Base-by-base conservation (phyloP, 2,329 filamentous ascomycete species). In the Proliferodiscus dingleyae region DNA sequence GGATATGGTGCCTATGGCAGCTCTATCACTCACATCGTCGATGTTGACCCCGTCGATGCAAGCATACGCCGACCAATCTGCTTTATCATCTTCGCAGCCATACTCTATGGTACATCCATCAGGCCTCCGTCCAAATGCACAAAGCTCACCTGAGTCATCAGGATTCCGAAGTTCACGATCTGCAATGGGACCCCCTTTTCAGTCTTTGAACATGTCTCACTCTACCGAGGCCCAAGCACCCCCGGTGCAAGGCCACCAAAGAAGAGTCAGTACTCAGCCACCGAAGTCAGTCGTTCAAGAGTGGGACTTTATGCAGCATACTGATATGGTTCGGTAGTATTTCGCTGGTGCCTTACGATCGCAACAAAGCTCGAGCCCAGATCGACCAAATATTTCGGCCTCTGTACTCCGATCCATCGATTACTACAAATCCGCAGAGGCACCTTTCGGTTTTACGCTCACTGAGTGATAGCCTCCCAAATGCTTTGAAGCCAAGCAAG, bases 111-210 rank as follows among this genome's bases (percentile, higher is more conserved):
- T 63, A 62, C 59, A 61, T 57, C 53, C 51, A 59, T 57, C 61
- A 41, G 62, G 61, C 21, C 42, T 61, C 57, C 60, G 53, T 63
- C 62, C 62, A 54, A 62, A 61, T 61, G 51, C 57, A 58, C 59
- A 63, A 59, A 61, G 62, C 62, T 63, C 60, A 63, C 60, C 58
- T 58, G 62, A 61, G 48, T 59, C 58, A 57, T 63, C 62, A 63
- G 62, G 58, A 47, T 64, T 56, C 51, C 56, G 57, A 62, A 58
- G 51, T 55, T 52, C 61, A 59, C 56, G 56, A 56, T 46, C 58
- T 61, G 23, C 59, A 54, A 52, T 64, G 60, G 60, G 59, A 56
- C 41, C 60, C 55, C 42, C 55, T 56, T 63, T 63, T 62, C 62
- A 63, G 45, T 53, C 59, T 60, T 41, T 64, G 54, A 63, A 58